Conservation (phyloP, 768 basidiomycete genomes). For the Rhizopogon vinicolor region DNA sequence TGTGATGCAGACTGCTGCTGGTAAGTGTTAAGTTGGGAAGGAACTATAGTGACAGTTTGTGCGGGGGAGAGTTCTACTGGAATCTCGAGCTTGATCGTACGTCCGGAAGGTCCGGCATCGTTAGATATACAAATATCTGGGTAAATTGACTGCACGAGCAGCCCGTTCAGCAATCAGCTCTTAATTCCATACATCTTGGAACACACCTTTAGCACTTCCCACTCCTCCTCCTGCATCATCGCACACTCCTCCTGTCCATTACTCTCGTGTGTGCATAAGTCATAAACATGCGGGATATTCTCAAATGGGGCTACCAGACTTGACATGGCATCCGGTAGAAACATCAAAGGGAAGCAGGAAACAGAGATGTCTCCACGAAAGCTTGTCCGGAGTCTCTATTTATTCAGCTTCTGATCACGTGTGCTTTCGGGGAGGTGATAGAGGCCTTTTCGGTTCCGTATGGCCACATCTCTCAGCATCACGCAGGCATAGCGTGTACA, state of each 20-base stretch:
- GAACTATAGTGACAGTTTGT: constrained; percentile 33
- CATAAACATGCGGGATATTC: neutral
- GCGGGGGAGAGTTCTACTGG: constrained; percentile 55
- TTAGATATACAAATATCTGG: constrained; percentile 59
- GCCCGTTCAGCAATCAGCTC: neutral
- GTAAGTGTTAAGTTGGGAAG: constrained; percentile 7
- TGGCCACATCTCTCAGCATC: no score
- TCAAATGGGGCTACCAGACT: neutral
- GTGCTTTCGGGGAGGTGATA: neutral
- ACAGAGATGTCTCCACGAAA: neutral
- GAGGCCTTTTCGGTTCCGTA: no score
- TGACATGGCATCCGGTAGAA: neutral
- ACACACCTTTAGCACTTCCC: constrained; percentile 56
- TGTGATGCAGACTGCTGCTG: neutral
- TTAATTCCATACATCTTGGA: constrained; percentile 1
- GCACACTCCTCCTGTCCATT: neutral
- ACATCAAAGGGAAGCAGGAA: neutral
- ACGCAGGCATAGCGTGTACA: no score
- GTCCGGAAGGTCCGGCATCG: constrained; percentile 27
- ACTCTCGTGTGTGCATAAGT: neutral
- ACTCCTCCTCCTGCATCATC: constrained; percentile 46
- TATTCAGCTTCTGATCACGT: neutral
- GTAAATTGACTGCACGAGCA: constrained; percentile 58
- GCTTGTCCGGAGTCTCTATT: neutral
- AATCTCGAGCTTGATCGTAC: constrained; percentile 52